These are phyloP conservation scores for Kurtzmaniella quercitrusa DNA, from an alignment of 1,139 yeast species.

Conservation along the genomic window DNA sequence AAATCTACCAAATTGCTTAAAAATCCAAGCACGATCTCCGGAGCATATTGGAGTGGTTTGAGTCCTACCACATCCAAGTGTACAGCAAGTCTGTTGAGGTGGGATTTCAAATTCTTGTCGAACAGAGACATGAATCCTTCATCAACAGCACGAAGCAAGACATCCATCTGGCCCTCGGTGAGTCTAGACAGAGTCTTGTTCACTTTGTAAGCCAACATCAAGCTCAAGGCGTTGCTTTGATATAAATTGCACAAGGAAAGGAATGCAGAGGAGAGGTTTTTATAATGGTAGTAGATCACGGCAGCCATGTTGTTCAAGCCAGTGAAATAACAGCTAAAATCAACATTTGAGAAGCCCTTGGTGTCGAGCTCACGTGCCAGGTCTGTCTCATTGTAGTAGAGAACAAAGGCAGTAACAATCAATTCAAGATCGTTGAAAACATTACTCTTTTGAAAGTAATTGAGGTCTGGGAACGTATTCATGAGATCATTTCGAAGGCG, in stretches of 20 bases:
- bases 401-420: slow-evolving; percentile 23
- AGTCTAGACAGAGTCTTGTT: background rate
- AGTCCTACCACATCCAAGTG: slow-evolving; percentile 46
- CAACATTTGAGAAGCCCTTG: slow-evolving; percentile 7
- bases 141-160: slow-evolving; percentile 9
- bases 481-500: slow-evolving; percentile 20
- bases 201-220: slow-evolving; percentile 15
- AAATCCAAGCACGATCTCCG: slow-evolving; percentile 17
- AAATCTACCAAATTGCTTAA: slow-evolving; percentile 20
- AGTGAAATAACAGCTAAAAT: slow-evolving; percentile 15
- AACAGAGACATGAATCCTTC: slow-evolving; percentile 33
- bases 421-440: slow-evolving; percentile 23
- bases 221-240: slow-evolving; percentile 25
- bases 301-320: slow-evolving; percentile 36
- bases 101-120: slow-evolving; percentile 39
- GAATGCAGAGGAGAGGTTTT: slow-evolving; percentile 36
- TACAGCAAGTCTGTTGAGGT: slow-evolving; percentile 40
- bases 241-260: slow-evolving; percentile 42
- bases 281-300: slow-evolving; percentile 33
- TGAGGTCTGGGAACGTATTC: slow-evolving; percentile 40
- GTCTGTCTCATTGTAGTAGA: slow-evolving; percentile 15
- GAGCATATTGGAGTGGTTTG: slow-evolving; percentile 23
- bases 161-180: slow-evolving; percentile 2
- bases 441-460: slow-evolving; percentile 31
- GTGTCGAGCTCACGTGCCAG: slow-evolving; percentile 10